phyloP scores from a whole-genome alignment of 2,329 filamentous ascomycete genomes.

The Triangularia setosa region DNA sequence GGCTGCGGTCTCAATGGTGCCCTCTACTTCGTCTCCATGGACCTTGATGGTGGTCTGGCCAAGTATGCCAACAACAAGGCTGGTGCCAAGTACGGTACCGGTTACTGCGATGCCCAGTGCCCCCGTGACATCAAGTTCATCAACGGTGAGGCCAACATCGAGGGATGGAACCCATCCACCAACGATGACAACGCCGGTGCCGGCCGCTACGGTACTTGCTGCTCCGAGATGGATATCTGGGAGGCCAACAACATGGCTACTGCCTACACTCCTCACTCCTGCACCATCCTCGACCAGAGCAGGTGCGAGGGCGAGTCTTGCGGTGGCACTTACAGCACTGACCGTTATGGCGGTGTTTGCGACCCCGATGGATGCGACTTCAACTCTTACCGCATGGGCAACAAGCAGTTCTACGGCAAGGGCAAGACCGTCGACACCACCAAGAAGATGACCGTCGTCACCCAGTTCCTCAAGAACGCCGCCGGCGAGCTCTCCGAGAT shows the following conservation, averaged over 20 bases:
- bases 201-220: slow-evolving; percentile 54
- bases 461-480: slow-evolving; percentile 53
- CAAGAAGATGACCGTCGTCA: slow-evolving; percentile 61
- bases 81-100: slow-evolving; percentile 54
- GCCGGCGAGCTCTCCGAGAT: slow-evolving; percentile 56
- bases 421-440: slow-evolving; percentile 56
- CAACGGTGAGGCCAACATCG: slow-evolving; percentile 51
- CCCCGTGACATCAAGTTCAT: slow-evolving; percentile 56
- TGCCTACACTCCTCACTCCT: slow-evolving; percentile 64
- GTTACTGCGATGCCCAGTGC: slow-evolving; percentile 53
- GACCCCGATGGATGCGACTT: slow-evolving; percentile 69
- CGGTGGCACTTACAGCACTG: slow-evolving; percentile 48
- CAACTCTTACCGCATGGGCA: slow-evolving; percentile 65
- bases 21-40: slow-evolving; percentile 63
- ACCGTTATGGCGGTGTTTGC: slow-evolving; percentile 59
- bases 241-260: slow-evolving; percentile 64
- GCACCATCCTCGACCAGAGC: slow-evolving; percentile 46
- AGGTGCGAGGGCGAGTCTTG: slow-evolving; percentile 50
- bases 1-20: slow-evolving; percentile 70
- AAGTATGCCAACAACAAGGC: slow-evolving; percentile 49
- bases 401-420: slow-evolving; percentile 59
- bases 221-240: slow-evolving; percentile 57
- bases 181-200: slow-evolving; percentile 53
- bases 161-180: slow-evolving; percentile 47
- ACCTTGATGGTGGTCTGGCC: slow-evolving; percentile 50